Base-by-base conservation (phyloP, 768 basidiomycete genomes). In the Obba rivulosa region DNA sequence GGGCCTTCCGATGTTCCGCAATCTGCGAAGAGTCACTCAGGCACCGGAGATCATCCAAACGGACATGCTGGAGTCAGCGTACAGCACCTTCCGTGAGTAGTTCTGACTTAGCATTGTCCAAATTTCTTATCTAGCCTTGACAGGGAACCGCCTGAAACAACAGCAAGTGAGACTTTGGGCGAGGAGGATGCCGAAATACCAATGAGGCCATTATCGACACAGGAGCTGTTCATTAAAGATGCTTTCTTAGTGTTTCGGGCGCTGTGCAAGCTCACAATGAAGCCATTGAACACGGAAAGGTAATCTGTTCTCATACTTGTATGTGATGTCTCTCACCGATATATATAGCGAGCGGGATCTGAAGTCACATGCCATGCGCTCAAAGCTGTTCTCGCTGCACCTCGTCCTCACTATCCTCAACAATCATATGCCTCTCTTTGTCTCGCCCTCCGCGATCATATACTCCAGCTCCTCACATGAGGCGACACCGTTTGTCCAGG, bases 201-300 rank as follows among this genome's bases (percentile, higher is more conserved):
- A 55, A 51, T 62, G 53, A 45, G 69, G 53, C 78, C 76, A 44
- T 71, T 93, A 47, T 81, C 83, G 17, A 73, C 77, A n/a, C 83
- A 88, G 45, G 95, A 99, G 57, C 69, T 97, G 47, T 95, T 93
- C 64, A 78, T 96, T 62, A 98, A 98, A 63, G 96, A 99, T 62
- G 93, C 96, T 0, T 99, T 97, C 73, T 78, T 99, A 52, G 95
- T 99, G 34, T 95, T 98, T 69, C 79, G 96, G 40, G 94, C 96
- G 0, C 73, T 99, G 10, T 98, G 96, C 73, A 98, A 98, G 64
- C 72, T 98, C 55, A 94, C 92, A 8, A 98, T 97, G 94, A 98
- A 98, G 65, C 89, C 94, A 10, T 71, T 99, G 41, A 89, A 91
- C 57, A 81, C 79, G 4, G 96, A 99, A 68, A 95, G 91, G 94